Percentiles rank a stretch among this genome's conserved stretches.
These are phyloP conservation scores for Mimosa pudica DNA, from an alignment of 306 rosid genomes.

Conservation along the genomic window DNA sequence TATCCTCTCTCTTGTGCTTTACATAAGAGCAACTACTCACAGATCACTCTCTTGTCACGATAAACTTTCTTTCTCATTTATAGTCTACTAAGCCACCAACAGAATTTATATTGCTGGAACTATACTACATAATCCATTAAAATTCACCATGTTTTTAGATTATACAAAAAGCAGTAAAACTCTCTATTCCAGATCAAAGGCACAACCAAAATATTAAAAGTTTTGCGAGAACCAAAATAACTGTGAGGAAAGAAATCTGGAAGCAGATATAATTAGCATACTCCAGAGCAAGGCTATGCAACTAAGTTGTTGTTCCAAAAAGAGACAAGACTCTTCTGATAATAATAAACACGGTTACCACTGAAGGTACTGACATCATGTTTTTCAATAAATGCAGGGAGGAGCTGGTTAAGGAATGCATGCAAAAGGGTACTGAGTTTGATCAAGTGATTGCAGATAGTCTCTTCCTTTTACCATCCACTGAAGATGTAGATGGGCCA, in stretches of 20 bases:
- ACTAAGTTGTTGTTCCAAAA: not conserved
- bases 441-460: slow-evolving; percentile 76
- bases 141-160: too few species aligned
- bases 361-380: not conserved
- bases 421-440: slow-evolving; percentile 69
- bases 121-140: too few species aligned
- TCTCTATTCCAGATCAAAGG: not conserved
- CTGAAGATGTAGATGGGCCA: slow-evolving; percentile 79
- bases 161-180: not conserved
- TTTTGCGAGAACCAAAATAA: not conserved
- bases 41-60: too few species aligned
- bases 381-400: slow-evolving; percentile 45
- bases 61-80: too few species aligned
- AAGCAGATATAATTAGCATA: not conserved
- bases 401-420: slow-evolving; percentile 58
- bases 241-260: not conserved
- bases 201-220: not conserved
- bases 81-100: too few species aligned
- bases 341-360: not conserved
- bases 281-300: not conserved
- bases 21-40: too few species aligned
- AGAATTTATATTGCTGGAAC: too few species aligned
- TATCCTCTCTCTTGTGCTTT: too few species aligned
- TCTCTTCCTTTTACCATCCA: slow-evolving; percentile 71
- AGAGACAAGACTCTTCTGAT: not conserved